A percentile compares a stretch with the other conserved stretches of the same genome.
phyloP scores from a whole-genome alignment of 805 yeast species.

The Brettanomyces sp. region DNA sequence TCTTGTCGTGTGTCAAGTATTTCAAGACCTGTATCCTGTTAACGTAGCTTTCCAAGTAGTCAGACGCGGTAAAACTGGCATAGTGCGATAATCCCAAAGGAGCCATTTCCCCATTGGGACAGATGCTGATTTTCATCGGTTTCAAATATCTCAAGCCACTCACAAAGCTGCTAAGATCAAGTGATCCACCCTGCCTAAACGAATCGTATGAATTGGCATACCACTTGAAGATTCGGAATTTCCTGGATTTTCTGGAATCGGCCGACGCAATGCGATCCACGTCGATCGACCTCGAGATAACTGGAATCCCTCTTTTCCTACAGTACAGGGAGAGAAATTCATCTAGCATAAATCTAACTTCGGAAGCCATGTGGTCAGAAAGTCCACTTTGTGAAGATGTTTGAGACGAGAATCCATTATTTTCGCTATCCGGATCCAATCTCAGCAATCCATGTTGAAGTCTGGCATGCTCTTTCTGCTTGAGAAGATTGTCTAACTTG shows the following conservation, averaged over 20 bases:
- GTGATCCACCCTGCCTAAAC: conserved; percentile 9
- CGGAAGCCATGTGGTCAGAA: conserved; percentile 16
- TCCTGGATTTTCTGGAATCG: conserved; percentile 23
- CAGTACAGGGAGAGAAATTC: conserved; percentile 24
- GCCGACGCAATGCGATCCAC: conserved; percentile 9
- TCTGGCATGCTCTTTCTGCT: conserved; percentile 14
- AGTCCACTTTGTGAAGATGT: background rate
- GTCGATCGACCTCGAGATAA: conserved; percentile 20
- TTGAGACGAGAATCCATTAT: background rate
- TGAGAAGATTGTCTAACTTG: conserved; percentile 15
- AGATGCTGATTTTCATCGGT: background rate
- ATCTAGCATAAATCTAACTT: conserved; percentile 21
- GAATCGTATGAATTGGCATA: conserved; percentile 19
- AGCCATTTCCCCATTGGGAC: conserved; percentile 5
- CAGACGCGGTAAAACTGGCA: conserved; percentile 20
- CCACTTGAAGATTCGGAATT: conserved; percentile 22
- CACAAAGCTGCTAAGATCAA: conserved; percentile 15
- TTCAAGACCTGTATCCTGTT: conserved; percentile 25
- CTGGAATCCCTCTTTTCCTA: conserved; percentile 13
- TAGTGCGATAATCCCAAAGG: conserved; percentile 20
- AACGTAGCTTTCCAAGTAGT: conserved; percentile 18
- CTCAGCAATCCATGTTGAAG: conserved; percentile 12
- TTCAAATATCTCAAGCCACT: conserved; percentile 15
- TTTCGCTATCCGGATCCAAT: background rate
- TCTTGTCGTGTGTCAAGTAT: conserved; percentile 26